Evolutionary conservation across 2,329 filamentous ascomycete genomes (phyloP).

Genomic region (Penicillium capsulatum): DNA sequence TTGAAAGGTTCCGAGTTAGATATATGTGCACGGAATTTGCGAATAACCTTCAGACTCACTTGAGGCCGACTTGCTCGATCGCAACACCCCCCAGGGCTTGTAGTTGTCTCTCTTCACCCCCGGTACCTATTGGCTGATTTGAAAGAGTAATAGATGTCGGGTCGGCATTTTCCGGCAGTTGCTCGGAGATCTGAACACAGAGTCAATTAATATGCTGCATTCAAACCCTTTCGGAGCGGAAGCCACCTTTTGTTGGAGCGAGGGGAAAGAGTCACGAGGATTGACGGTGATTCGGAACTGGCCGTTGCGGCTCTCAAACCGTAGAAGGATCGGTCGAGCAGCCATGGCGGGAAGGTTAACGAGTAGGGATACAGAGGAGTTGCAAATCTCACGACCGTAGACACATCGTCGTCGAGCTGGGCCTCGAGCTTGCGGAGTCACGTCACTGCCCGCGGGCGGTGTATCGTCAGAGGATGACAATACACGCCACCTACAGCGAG

Average conservation of each 20-base stretch:
- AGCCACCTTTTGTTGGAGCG: slow-evolving; percentile 46
- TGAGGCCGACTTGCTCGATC: slow-evolving; percentile 55
- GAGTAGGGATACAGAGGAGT: neutral
- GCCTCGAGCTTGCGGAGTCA: slow-evolving; percentile 17
- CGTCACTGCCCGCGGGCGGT: slow-evolving; percentile 23
- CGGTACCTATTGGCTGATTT: slow-evolving; percentile 55
- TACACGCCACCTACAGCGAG: neutral
- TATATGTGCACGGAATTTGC: neutral
- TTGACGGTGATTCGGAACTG: slow-evolving; percentile 82
- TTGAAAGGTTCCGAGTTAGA: slow-evolving; percentile 37
- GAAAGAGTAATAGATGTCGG: slow-evolving; percentile 55
- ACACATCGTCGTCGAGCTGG: slow-evolving; percentile 3
- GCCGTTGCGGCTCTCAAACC: slow-evolving; percentile 87
- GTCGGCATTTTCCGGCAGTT: slow-evolving; percentile 55
- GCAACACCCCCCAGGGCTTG: slow-evolving; percentile 51
- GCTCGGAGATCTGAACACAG: slow-evolving; percentile 50
- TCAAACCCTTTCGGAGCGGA: neutral
- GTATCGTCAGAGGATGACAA: slow-evolving; percentile 3
- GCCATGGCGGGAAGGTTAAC: slow-evolving; percentile 27
- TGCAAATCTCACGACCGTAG: neutral
- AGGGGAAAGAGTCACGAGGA: slow-evolving; percentile 65
- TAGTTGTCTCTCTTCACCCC: slow-evolving; percentile 53
- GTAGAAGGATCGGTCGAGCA: slow-evolving; percentile 65
- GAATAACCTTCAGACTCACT: slow-evolving; percentile 37
- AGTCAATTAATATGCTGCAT: too few relatives aligned